Percentiles rank a stretch among this genome's conserved stretches.
Conservation (phyloP, 768 basidiomycete species). For the Tylopilus balloui region DNA sequence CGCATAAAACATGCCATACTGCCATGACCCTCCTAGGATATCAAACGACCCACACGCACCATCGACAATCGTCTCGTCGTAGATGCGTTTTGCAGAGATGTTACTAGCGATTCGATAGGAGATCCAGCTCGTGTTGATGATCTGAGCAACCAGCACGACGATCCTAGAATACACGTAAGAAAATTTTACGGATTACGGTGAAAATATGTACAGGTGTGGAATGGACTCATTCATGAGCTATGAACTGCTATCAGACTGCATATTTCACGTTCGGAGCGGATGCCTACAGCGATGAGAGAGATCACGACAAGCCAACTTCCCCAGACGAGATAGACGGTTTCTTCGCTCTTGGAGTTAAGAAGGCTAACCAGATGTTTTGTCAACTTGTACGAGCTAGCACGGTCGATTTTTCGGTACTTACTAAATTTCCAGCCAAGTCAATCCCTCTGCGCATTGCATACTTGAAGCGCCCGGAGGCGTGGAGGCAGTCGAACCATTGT, state of each 20-base stretch:
- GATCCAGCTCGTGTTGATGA: slow-evolving; percentile 46
- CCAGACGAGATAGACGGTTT: slow-evolving; percentile 42
- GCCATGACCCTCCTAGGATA: slow-evolving; percentile 43
- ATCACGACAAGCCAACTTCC: slow-evolving; percentile 47
- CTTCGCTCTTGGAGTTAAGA: slow-evolving; percentile 39
- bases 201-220: slow-evolving; percentile 41
- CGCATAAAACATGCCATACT: slow-evolving; percentile 19
- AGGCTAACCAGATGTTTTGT: slow-evolving; percentile 15
- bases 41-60: slow-evolving; percentile 39
- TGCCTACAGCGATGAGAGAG: slow-evolving; percentile 43
- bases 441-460: slow-evolving; percentile 37
- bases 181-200: background rate
- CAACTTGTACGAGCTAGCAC: background rate
- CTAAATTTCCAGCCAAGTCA: slow-evolving; percentile 46
- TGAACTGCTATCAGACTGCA: background rate
- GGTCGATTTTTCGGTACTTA: slow-evolving; percentile 22
- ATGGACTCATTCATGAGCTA: slow-evolving; percentile 50
- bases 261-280: background rate
- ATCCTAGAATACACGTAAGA: slow-evolving; percentile 13
- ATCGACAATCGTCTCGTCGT: slow-evolving; percentile 33
- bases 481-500: slow-evolving; percentile 4
- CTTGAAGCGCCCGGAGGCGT: slow-evolving; percentile 6
- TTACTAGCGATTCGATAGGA: slow-evolving; percentile 39
- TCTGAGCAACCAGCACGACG: slow-evolving; percentile 42
- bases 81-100: slow-evolving; percentile 28